A percentile compares a stretch with the other conserved stretches of the same genome.
These are phyloP conservation scores for Euphorbia tirucalli DNA, from an alignment of 345 rosid species.

Conservation along the genomic window DNA sequence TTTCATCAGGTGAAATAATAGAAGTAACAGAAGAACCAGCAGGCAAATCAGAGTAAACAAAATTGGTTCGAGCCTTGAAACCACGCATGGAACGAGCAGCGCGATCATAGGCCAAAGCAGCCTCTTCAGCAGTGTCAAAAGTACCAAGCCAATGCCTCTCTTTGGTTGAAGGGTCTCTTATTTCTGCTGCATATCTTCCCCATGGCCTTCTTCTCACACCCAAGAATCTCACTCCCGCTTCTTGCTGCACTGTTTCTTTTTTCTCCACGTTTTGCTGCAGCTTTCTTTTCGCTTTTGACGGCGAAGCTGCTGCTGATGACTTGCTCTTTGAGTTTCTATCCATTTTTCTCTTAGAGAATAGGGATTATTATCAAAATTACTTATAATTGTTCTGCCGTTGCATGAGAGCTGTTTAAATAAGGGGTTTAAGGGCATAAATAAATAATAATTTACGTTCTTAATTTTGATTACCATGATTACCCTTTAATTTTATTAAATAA, in stretches of 20 bases:
- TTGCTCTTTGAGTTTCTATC: too few species aligned
- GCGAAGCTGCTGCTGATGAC: conserved; percentile 31
- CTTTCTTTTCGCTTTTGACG: conserved; percentile 57
- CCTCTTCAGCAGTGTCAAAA: conserved; percentile 86
- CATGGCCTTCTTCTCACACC: conserved; percentile 97
- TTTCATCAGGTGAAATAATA: conserved; percentile 80
- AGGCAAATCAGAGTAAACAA: conserved; percentile 88
- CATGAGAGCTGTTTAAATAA: conserved; percentile 35
- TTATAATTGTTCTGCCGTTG: too few species aligned
- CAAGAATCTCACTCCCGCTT: conserved; percentile 50
- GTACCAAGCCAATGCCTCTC: conserved; percentile 61
- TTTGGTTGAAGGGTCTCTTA: conserved; percentile 88
- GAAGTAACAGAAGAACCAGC: conserved; percentile 79
- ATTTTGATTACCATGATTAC: conserved; percentile 6
- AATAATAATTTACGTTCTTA: not conserved
- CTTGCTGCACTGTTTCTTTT: conserved; percentile 26
- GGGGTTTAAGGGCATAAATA: too few species aligned
- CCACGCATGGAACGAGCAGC: conserved; percentile 89
- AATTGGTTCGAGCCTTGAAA: conserved; percentile 83
- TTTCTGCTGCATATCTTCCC: conserved; percentile 96
- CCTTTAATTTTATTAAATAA: too few species aligned
- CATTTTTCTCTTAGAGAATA: too few species aligned
- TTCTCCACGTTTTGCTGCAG: not conserved
- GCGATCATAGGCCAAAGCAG: conserved; percentile 89
- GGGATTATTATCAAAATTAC: too few species aligned